Evolutionary conservation across 1,284 basidiomycete genomes (phyloP).

Genomic region (Sanghuangporus baumii): DNA sequence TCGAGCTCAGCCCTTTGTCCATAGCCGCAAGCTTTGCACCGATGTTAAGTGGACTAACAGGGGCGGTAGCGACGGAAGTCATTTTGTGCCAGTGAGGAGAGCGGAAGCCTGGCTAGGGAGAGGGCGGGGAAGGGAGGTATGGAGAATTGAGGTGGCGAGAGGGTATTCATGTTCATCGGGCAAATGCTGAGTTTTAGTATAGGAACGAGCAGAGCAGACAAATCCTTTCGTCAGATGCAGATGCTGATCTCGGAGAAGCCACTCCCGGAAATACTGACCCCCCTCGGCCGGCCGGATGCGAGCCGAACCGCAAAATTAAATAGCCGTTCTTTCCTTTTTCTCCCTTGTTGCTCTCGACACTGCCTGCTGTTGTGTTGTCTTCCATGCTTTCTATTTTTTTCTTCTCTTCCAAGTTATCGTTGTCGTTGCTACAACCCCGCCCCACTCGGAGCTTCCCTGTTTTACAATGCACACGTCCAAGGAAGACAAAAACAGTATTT

Average conservation of each 20-base stretch:
- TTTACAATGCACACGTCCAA: too few species aligned
- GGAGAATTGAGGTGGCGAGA: neutral
- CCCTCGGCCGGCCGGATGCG: too few species aligned
- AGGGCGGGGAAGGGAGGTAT: neutral
- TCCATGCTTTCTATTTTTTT: neutral
- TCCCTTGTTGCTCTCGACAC: neutral
- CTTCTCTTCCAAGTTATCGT: neutral
- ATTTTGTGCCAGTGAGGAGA: neutral
- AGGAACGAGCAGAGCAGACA: neutral
- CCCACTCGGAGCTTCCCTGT: neutral
- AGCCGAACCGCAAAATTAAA: too few species aligned
- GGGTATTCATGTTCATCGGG: neutral
- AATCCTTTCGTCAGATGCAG: too few species aligned
- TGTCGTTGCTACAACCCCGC: neutral
- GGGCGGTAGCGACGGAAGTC: neutral
- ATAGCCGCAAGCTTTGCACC: neutral
- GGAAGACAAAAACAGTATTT: too few species aligned
- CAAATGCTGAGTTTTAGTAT: neutral
- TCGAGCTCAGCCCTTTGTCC: neutral
- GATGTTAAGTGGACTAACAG: neutral
- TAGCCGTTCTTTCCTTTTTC: too few species aligned
- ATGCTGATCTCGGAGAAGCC: too few species aligned
- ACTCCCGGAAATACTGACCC: too few species aligned
- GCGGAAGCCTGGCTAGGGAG: neutral
- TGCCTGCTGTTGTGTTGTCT: neutral